Percentiles rank a stretch among this genome's conserved stretches.
phyloP scores from a whole-genome alignment of 2,329 filamentous ascomycete species.

The Penicillium sp. region DNA sequence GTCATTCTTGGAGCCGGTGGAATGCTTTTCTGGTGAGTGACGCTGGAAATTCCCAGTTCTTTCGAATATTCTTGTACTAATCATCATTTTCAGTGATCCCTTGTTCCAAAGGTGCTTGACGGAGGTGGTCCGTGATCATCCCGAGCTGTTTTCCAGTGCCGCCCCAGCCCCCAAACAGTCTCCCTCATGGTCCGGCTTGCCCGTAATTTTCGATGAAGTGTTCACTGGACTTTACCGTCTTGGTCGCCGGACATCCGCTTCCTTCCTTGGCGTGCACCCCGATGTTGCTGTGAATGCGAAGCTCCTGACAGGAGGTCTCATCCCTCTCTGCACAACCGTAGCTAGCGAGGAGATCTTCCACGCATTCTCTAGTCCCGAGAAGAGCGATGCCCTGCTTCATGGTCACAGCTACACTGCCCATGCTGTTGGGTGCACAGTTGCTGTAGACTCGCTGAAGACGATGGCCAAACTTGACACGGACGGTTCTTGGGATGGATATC shows the following conservation, averaged over 20 bases:
- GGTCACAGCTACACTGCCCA: slow-evolving; percentile 88
- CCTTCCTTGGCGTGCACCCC: slow-evolving; percentile 67
- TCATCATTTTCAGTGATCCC: slow-evolving; percentile 62
- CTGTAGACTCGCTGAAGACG: slow-evolving; percentile 63
- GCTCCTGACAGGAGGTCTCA: slow-evolving; percentile 74
- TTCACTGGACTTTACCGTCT: slow-evolving; percentile 85
- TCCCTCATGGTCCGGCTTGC: slow-evolving; percentile 68
- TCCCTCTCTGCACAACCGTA: slow-evolving; percentile 75
- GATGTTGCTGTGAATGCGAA: slow-evolving; percentile 84
- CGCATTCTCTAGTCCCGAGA: slow-evolving; percentile 70
- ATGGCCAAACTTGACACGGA: slow-evolving; percentile 60
- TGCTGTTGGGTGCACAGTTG: slow-evolving; percentile 77
- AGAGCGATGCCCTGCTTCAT: slow-evolving; percentile 76
- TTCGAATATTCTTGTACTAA: neutral
- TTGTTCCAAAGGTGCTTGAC: slow-evolving; percentile 76
- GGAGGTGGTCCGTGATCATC: slow-evolving; percentile 62
- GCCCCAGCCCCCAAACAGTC: slow-evolving; percentile 14
- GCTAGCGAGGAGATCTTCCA: slow-evolving; percentile 73
- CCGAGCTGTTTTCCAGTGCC: slow-evolving; percentile 54
- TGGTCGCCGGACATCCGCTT: slow-evolving; percentile 69
- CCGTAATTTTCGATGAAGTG: slow-evolving; percentile 81
- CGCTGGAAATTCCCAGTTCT: accelerated
- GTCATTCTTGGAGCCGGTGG: slow-evolving; percentile 79
- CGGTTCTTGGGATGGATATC: slow-evolving; percentile 60
- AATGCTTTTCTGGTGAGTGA: slow-evolving; percentile 73